Evolutionary conservation across 1,284 basidiomycete genomes (phyloP), one percentile per base, ranked within the genome.

Genomic region (Malassezia yamatoensis): DNA sequence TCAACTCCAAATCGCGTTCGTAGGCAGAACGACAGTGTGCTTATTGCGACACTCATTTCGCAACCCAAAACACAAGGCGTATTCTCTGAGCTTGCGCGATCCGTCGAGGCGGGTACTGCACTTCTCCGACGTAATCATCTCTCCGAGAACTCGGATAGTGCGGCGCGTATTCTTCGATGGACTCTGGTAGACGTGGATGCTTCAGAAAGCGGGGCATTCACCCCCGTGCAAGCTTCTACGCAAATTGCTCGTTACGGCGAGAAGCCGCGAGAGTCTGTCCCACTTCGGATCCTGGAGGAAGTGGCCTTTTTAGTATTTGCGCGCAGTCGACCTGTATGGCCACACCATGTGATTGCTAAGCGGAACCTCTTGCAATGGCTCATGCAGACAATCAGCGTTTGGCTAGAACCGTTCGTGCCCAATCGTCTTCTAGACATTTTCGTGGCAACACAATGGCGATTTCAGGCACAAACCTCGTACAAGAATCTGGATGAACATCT

Each of bases 71-170:
- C 59, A 9, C 63, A 65, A 13, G 65, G 64, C 16, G 60, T 61
- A 46, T 60, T 53, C 18, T 61, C 64, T 33, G 53, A 67, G 47
- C 59, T 69, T 16, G 62, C 67, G 4, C 63, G 67, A 41, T 58
- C 63, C 18, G 65, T 61, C 6, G 56, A 55, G 7, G 63, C 65
- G 2, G 65, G 67, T 18, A 53, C 65, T 15, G 59, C 65, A 15
- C 56, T 58, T 10, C 53, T 68, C 16, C 61, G 67, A 7, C 24
- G 24, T 7, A 29, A 29, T 29, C 24, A 29, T 29, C 24, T 29
- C 24, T 29, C 24, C 24, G 24, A 29, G 24, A 29, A 29, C 24
- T 29, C 24, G 24, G 24, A 29, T 29, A 29, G 36, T 20, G 0
- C 37, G 2, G 24, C 18, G 36, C 48, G 48, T 5, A 8, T 40